Percentiles rank a stretch among this genome's conserved stretches.
phyloP scores from a whole-genome alignment of 305 asterid genomes.

The Fraxinus sp. region DNA sequence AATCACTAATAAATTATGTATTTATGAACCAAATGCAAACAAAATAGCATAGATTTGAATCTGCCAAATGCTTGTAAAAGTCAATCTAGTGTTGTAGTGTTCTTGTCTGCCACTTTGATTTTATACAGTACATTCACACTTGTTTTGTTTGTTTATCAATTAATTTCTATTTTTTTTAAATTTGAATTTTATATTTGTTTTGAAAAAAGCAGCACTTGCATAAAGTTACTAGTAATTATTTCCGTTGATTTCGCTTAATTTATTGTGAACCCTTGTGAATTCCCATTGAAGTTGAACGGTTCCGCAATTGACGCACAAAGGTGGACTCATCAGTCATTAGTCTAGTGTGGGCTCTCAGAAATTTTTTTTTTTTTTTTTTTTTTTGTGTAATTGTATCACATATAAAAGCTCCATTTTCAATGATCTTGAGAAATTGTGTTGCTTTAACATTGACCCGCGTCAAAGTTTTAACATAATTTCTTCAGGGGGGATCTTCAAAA shows the following conservation, averaged over 20 bases:
- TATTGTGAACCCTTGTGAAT: slow-evolving; percentile 39
- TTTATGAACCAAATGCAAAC: background rate
- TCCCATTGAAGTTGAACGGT: slow-evolving; percentile 2
- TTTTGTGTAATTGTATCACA: slow-evolving; percentile 8
- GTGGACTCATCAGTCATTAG: background rate
- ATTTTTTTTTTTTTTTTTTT: slow-evolving; percentile 17
- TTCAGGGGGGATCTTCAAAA: slow-evolving; percentile 36
- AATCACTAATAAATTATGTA: background rate
- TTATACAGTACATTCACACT: slow-evolving; percentile 34
- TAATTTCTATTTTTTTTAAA: background rate
- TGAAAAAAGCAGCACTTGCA: background rate
- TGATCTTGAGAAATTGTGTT: slow-evolving; percentile 24
- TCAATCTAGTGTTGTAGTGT: slow-evolving; percentile 20
- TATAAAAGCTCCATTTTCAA: slow-evolving; percentile 27
- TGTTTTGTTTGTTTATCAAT: slow-evolving; percentile 4
- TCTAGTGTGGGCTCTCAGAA: slow-evolving; percentile 9
- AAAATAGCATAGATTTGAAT: slow-evolving; percentile 19
- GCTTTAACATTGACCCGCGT: slow-evolving; percentile 39
- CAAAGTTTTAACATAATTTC: slow-evolving; percentile 39
- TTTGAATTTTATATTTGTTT: background rate
- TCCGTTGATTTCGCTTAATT: slow-evolving; percentile 65
- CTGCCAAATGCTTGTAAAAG: slow-evolving; percentile 24
- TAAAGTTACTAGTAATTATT: slow-evolving; percentile 13
- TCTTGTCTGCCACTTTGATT: slow-evolving; percentile 36
- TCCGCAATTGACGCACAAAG: slow-evolving; percentile 60